These are phyloP conservation scores for Wolfiporia cocos DNA, from an alignment of 1,284 basidiomycete genomes.

Conservation along the genomic window DNA sequence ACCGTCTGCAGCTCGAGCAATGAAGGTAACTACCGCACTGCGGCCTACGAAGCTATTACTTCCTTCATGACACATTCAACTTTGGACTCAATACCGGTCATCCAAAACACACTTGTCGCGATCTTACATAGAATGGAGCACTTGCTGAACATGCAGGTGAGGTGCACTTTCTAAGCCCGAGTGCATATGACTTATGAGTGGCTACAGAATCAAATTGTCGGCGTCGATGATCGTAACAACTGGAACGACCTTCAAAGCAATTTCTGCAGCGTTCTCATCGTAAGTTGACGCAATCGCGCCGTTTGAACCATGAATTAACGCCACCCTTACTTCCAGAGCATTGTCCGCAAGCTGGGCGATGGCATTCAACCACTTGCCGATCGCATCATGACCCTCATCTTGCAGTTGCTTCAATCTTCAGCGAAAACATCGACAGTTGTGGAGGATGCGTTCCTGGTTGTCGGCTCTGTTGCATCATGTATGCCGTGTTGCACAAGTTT, in stretches of 20 bases:
- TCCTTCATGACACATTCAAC: slow-evolving; percentile 83
- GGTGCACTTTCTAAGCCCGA: slow-evolving; percentile 9
- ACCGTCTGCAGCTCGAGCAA: slow-evolving; percentile 60
- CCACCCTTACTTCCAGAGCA: slow-evolving; percentile 67
- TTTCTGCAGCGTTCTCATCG: slow-evolving; percentile 87
- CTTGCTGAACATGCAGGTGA: slow-evolving; percentile 74
- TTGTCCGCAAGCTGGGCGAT: slow-evolving; percentile 78
- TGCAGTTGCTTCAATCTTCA: slow-evolving; percentile 82
- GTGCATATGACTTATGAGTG: background rate
- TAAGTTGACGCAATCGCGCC: no score
- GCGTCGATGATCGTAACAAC: slow-evolving; percentile 95
- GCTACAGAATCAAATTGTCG: slow-evolving; percentile 87
- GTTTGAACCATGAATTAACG: no score
- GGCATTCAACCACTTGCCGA: slow-evolving; percentile 89
- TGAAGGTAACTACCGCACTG: slow-evolving; percentile 90
- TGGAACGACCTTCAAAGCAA: slow-evolving; percentile 99
- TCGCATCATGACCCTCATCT: slow-evolving; percentile 90
- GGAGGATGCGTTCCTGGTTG: slow-evolving; percentile 94
- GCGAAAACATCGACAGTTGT: slow-evolving; percentile 94
- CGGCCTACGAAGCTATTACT: slow-evolving; percentile 94
- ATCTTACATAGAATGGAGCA: slow-evolving; percentile 89
- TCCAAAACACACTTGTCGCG: slow-evolving; percentile 79
- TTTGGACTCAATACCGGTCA: slow-evolving; percentile 74
- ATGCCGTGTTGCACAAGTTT: slow-evolving; percentile 14
- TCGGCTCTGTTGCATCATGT: slow-evolving; percentile 84